Evolutionary conservation across 2,329 filamentous ascomycete species (phyloP), one percentile per base, ranked within the genome.

Genomic region (Hymenoscyphus repandus): DNA sequence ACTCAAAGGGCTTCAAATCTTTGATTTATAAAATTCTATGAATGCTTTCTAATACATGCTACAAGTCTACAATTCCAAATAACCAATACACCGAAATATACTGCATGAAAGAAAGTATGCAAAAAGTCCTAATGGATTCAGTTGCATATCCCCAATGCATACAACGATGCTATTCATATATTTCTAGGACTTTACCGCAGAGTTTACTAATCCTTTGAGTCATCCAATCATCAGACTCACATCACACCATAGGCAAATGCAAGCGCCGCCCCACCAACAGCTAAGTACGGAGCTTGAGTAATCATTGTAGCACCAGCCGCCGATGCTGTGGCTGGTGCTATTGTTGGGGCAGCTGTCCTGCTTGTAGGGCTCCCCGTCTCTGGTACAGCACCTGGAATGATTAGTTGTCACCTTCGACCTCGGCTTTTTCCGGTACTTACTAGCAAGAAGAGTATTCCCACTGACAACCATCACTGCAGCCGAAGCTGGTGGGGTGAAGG

Each of bases 221-320:
- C 4, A 12, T 4, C 18, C 15, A 10, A 39, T 39, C 37, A 6
- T 41, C 15, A 37, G 34, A 22, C 38, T 32, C 36, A 47, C 45
- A 47, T 47, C 6, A 27, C 34, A n/a, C 45, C 45, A 20, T 39
- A 47, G 9, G 34, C 34, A 20, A 47, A 27, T n/a, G 45, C 45
- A 11, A 47, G 27, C 2, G 17, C 34, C 7, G 34, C 45, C 13
- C 33, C 45, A 38, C 45, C 45, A 38, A 36, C 36, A 9, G 18
- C 27, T 20, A 47, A n/a, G 17, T 31, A 7, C 11, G 45, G 45
- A n/a, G 34, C 33, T 27, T 36, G 45, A 15, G 45, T 47, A 31
- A 47, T 36, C 45, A 47, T 39, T 11, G 20, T 15, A 7, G 34
- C 45, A 3, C 38, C 38, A 11, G n/a, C 38, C 13, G 38, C 18